Base-by-base conservation (phyloP, 2,329 filamentous ascomycete species). In the Plenodomus tracheiphilus region DNA sequence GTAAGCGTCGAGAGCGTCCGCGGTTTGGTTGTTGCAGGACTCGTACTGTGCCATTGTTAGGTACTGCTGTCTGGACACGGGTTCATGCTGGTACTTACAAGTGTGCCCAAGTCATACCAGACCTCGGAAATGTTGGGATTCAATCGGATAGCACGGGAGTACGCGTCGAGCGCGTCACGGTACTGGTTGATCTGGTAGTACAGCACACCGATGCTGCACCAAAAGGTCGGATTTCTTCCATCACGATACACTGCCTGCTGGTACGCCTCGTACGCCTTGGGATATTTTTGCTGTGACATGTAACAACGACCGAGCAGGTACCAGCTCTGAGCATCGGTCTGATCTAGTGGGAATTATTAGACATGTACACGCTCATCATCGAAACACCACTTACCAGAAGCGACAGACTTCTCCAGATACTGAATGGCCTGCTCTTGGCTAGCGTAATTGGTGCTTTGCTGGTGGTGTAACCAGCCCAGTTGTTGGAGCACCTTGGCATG, bases 141-240 rank as follows among this genome's bases (percentile, higher is more conserved):
- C 64, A 99, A 77, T 47, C 94, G 88, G 65, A 97, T 99, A 39
- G 94, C 94, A 52, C 94, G 89, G 53, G 92, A 97, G 75, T 97
- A 99, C 34, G 94, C 94, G 77, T 99, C 94, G 44, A 99, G 83
- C 2, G 94, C 94, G 78, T 99, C 94, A 50, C 94, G 87, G 76
- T 99, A 99, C 77, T 99, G 94, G 75, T 97, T 99, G 79, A 99
- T 99, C 76, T 97, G 94, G 77, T 97, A 99, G 74, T 99, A 99
- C 51, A 99, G 82, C 15, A 99, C 94, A 71, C 94, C 94, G 69
- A 99, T 99, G 9, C 93, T 97, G 78, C 94, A 97, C 94, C 94
- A 99, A 79, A 97, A 99, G 2, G 94, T 97, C 16, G 94, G 94
- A 71, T 97, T 97, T 61, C 94, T 88, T 28, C 94, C 94, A 71